A percentile compares a stretch with the other conserved stretches of the same genome.
phyloP scores from a whole-genome alignment of 192 early-diverging fungal species.

The Haplosporangium gracile region DNA sequence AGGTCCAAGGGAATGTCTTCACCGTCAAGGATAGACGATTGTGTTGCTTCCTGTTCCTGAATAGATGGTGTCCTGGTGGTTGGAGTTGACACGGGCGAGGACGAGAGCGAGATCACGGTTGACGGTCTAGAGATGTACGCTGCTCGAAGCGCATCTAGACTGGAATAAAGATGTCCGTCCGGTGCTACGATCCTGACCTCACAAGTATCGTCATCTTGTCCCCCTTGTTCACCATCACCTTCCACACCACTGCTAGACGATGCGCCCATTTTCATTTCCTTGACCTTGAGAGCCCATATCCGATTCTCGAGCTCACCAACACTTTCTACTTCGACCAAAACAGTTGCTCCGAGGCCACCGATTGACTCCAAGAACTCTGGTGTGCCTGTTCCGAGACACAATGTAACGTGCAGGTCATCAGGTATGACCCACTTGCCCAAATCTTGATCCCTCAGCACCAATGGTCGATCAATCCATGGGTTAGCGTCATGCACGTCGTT shows the following conservation, averaged over 20 bases:
- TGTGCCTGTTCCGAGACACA: constrained; percentile 23
- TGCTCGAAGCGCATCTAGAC: constrained; percentile 5
- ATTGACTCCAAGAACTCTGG: constrained; percentile 22
- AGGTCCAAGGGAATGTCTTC: neutral
- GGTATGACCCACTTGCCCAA: constrained; percentile 45
- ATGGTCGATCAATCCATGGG: constrained; percentile 18
- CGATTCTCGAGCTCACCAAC: constrained; percentile 29
- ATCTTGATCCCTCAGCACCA: constrained; percentile 7
- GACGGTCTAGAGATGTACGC: neutral
- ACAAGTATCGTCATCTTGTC: neutral
- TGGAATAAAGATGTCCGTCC: constrained; percentile 30
- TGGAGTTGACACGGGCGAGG: neutral
- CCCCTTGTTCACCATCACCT: neutral
- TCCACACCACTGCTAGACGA: neutral
- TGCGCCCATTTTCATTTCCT: constrained; percentile 15
- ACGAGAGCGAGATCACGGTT: neutral
- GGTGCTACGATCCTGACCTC: constrained; percentile 30
- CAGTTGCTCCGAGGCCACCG: constrained; percentile 36
- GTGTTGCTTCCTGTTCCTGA: neutral
- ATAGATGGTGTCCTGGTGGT: neutral
- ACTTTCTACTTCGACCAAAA: constrained; percentile 33
- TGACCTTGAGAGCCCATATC: constrained; percentile 46
- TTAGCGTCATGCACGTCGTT: neutral
- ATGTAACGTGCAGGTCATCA: constrained; percentile 44
- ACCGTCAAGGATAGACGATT: neutral